These are phyloP conservation scores for Candida maris DNA, from an alignment of 805 yeast species.

Conservation along the genomic window DNA sequence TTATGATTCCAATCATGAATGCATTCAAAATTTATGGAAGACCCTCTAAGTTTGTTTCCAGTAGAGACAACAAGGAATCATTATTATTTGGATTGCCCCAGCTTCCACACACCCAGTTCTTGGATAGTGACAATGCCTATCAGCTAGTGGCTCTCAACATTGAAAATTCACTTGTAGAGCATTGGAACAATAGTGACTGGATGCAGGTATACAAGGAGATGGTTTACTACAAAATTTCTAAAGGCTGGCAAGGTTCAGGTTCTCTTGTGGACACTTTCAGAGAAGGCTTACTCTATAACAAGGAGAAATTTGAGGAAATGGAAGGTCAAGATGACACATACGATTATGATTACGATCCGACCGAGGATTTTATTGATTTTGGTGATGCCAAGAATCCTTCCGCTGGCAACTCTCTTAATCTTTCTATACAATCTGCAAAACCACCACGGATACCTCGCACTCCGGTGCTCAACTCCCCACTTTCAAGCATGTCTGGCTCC, in stretches of 20 bases:
- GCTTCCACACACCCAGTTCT: constrained; percentile 62
- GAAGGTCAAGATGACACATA: constrained; percentile 18
- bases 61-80: constrained; percentile 51
- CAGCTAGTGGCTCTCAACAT: constrained; percentile 32
- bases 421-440: too few species aligned
- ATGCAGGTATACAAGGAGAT: constrained; percentile 35
- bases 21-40: constrained; percentile 71
- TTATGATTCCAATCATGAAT: constrained; percentile 66
- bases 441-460: too few species aligned
- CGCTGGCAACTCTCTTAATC: too few species aligned
- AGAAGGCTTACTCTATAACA: constrained; percentile 30
- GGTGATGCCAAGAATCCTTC: too few species aligned
- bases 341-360: constrained; percentile 29
- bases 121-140: constrained; percentile 34
- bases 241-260: constrained; percentile 37
- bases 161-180: constrained; percentile 29
- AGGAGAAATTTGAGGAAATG: constrained; percentile 21
- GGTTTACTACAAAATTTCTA: constrained; percentile 29
- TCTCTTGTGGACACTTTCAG: constrained; percentile 29
- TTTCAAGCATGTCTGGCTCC: too few species aligned
- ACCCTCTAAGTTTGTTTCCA: constrained; percentile 58
- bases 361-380: constrained; percentile 27
- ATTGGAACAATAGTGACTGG: constrained; percentile 34
- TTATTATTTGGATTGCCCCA: constrained; percentile 71
- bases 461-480: too few species aligned